These are phyloP conservation scores for Huntiella decipiens DNA, from an alignment of 2,329 filamentous ascomycete genomes.

Conservation along the genomic window DNA sequence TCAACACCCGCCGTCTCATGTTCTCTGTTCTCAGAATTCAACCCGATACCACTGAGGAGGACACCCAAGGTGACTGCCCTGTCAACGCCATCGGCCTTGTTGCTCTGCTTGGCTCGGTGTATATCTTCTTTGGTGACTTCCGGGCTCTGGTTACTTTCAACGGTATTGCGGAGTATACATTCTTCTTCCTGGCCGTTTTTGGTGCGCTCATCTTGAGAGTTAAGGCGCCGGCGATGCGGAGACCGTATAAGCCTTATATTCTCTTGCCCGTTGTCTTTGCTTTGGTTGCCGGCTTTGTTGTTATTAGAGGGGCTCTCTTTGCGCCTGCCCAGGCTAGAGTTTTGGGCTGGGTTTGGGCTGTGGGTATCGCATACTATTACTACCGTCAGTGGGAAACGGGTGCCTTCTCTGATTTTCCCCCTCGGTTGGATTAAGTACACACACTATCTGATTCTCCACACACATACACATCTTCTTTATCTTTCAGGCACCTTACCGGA, in stretches of 20 bases:
- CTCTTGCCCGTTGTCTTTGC: slow-evolving; percentile 33
- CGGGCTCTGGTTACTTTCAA: slow-evolving; percentile 41
- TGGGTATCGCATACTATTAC: slow-evolving; percentile 21
- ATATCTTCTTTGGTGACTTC: slow-evolving; percentile 42
- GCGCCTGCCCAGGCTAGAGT: slow-evolving; percentile 34
- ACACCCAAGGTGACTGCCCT: slow-evolving; percentile 26
- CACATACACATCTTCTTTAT: not conserved
- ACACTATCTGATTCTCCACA: not conserved
- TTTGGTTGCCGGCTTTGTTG: slow-evolving; percentile 39
- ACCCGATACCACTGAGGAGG: slow-evolving; percentile 27
- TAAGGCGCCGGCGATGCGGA: slow-evolving; percentile 31
- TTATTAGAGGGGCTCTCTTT: slow-evolving; percentile 38
- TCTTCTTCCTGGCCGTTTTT: slow-evolving; percentile 44
- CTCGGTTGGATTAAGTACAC: too few species aligned
- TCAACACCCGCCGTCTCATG: slow-evolving; percentile 18
- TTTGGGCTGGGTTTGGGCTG: slow-evolving; percentile 29
- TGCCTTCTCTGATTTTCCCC: too few species aligned
- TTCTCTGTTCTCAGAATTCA: slow-evolving; percentile 24
- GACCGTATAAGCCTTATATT: slow-evolving; percentile 36
- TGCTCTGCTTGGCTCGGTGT: slow-evolving; percentile 30
- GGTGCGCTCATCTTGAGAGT: slow-evolving; percentile 37
- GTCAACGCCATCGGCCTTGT: slow-evolving; percentile 35
- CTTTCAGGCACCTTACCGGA: not conserved
- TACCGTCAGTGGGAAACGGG: slow-evolving; percentile 15
- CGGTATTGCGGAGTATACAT: slow-evolving; percentile 39